phyloP scores from a whole-genome alignment of 208 protist species.

The Acanthamoeba sp. region DNA sequence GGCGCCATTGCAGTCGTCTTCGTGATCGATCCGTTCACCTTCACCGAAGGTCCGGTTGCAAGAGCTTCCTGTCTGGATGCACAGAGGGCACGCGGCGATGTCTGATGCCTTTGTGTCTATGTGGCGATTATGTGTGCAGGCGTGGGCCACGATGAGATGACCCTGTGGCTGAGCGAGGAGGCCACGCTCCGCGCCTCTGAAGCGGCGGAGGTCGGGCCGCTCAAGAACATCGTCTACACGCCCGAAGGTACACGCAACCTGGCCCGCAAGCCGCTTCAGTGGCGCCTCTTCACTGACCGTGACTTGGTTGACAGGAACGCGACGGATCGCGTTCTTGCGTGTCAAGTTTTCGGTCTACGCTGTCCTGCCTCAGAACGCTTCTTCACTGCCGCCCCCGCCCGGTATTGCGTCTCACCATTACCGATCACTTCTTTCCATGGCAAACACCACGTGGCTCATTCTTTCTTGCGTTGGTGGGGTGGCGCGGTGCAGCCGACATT shows the following conservation, averaged over 20 bases:
- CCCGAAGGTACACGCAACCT: background rate
- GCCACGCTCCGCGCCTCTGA: background rate
- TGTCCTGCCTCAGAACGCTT: background rate
- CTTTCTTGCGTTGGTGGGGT: too few relatives aligned
- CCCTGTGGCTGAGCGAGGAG: conserved; percentile 11
- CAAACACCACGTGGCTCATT: too few relatives aligned
- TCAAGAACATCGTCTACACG: conserved; percentile 29
- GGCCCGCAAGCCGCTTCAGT: too few relatives aligned
- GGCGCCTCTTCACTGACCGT: too few relatives aligned
- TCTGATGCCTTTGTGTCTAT: background rate
- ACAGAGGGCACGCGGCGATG: too few relatives aligned
- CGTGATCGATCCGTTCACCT: conserved; percentile 5
- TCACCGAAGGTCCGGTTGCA: background rate
- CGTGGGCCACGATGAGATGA: background rate
- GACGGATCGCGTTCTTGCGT: conserved; percentile 3
- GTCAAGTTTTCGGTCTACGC: conserved; percentile 7
- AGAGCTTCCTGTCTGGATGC: too few relatives aligned
- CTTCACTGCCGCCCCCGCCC: background rate
- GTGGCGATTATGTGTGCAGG: background rate
- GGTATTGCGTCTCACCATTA: too few relatives aligned
- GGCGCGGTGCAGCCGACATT: background rate
- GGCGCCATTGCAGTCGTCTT: background rate
- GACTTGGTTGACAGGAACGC: background rate
- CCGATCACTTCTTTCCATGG: too few relatives aligned
- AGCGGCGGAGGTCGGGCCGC: background rate